Evolutionary conservation across 2,329 filamentous ascomycete species (phyloP).

Genomic region (Cladobotryum protrusum): DNA sequence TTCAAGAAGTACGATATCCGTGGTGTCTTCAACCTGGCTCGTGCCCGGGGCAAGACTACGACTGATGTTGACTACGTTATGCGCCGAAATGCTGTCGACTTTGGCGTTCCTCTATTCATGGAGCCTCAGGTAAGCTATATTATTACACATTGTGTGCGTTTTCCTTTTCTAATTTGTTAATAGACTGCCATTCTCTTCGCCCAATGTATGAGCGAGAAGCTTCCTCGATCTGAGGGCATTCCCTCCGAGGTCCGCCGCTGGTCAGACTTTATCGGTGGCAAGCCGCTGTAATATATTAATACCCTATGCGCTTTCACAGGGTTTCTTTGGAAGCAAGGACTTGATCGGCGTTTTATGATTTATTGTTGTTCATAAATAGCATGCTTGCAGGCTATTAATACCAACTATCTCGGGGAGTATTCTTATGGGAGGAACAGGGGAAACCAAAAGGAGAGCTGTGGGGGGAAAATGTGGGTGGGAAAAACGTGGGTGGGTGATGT

Average conservation of each 20-base stretch:
- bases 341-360: slow-evolving; percentile 7
- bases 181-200: slow-evolving; percentile 94
- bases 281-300: slow-evolving; percentile 55
- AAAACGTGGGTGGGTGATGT: no score
- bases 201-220: slow-evolving; percentile 94
- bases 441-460: no score
- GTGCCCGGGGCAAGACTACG: slow-evolving; percentile 73
- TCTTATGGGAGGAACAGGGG: no score
- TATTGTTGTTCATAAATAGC: background rate
- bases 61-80: slow-evolving; percentile 96
- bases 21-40: slow-evolving; percentile 91
- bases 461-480: no score
- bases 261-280: slow-evolving; percentile 90
- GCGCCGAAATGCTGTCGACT: slow-evolving; percentile 96
- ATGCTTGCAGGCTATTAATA: no score
- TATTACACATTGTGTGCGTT: slow-evolving; percentile 11
- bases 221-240: slow-evolving; percentile 81
- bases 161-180: background rate
- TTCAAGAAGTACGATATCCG: slow-evolving; percentile 96
- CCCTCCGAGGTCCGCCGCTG: slow-evolving; percentile 87
- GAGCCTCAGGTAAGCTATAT: slow-evolving; percentile 73
- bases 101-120: slow-evolving; percentile 96
- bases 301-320: slow-evolving; percentile 7
- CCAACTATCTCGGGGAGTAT: no score
- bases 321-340: slow-evolving; percentile 4